Evolutionary conservation across 1,284 basidiomycete genomes (phyloP), one percentile per base, ranked within the genome.

Genomic region (Sporisorium exsertum): DNA sequence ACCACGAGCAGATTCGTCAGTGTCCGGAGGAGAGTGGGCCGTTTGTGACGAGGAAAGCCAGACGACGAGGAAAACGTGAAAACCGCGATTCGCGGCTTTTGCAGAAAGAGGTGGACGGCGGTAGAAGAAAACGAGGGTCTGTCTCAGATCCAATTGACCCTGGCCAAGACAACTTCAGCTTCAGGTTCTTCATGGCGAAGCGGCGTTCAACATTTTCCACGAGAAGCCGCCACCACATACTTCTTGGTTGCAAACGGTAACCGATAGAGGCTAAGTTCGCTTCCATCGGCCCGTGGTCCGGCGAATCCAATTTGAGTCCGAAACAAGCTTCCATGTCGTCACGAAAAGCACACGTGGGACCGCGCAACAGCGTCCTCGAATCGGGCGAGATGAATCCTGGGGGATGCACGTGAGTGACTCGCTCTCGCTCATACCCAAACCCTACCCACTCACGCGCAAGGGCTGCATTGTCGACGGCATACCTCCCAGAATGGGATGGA

Each of bases 81-180:
- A 27, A 40, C 22, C 15, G 8, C 37, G 16, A 27, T 43, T 26
- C 16, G 26, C 15, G 18, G 24, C 37, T 43, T 43, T 18, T 9
- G 8, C n/a, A 18, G 9, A 35, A 43, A 9, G 37, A 10, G 51
- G 32, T 35, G 27, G 47, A 29, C n/a, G 49, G 49, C 49, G 18
- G 40, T 27, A n/a, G 43, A 37, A 33, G 20, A 52, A 59, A 52
- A 51, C 37, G 58, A 52, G 58, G 58, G 58, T 33, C 20, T 59
- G 58, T 59, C 58, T 59, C 58, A 59, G 40, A 59, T 43, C 12
- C 2, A 20, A 47, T 24, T 57, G 29, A 12, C 29, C 55, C n/a
- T 50, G 18, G 27, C 49, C 49, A 50, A 50, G 49, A 50, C 29
- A 50, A 32, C 12, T 27, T 50, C 27, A 32, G 49, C 18, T 50